These are phyloP conservation scores for Globisporangium nagaii DNA, from an alignment of 352 stramenopile species.

Conservation along the genomic window DNA sequence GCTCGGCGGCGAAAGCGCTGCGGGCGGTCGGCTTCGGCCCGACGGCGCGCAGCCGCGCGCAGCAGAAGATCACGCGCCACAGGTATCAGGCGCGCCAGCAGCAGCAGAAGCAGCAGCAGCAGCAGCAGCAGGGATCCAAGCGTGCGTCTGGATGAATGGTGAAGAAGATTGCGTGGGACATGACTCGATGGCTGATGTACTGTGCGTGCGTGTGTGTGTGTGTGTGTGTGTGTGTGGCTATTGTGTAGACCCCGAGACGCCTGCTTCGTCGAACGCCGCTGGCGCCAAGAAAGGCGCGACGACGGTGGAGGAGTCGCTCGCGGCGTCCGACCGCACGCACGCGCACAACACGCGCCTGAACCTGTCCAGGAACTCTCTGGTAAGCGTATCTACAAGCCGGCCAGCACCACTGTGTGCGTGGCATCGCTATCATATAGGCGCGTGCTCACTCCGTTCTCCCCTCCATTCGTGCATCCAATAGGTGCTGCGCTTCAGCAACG, in stretches of 20 bases:
- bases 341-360: conserved; percentile 24
- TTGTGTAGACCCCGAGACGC: neutral
- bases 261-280: neutral
- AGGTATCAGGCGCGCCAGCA: neutral
- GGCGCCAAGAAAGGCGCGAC: conserved; percentile 10
- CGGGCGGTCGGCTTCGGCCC: conserved; percentile 17
- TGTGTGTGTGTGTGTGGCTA: neutral
- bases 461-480: too few species aligned
- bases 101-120: conserved; percentile 6
- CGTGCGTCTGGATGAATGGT: too few species aligned
- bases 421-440: too few species aligned
- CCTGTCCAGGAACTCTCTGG: conserved; percentile 28
- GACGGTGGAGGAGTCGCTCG: conserved; percentile 15
- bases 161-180: neutral
- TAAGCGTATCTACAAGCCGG: neutral
- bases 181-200: neutral
- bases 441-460: too few species aligned
- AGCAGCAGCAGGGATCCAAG: conserved; percentile 2
- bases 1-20: conserved; percentile 19
- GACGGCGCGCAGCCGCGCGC: conserved; percentile 16
- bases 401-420: too few species aligned
- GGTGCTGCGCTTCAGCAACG: conserved; percentile 81
- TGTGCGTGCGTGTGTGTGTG: too few species aligned
- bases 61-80: conserved; percentile 17
- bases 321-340: conserved; percentile 27